Conservation (phyloP, 2,329 filamentous ascomycete genomes). For the Chrysosporium keratinophilum region DNA sequence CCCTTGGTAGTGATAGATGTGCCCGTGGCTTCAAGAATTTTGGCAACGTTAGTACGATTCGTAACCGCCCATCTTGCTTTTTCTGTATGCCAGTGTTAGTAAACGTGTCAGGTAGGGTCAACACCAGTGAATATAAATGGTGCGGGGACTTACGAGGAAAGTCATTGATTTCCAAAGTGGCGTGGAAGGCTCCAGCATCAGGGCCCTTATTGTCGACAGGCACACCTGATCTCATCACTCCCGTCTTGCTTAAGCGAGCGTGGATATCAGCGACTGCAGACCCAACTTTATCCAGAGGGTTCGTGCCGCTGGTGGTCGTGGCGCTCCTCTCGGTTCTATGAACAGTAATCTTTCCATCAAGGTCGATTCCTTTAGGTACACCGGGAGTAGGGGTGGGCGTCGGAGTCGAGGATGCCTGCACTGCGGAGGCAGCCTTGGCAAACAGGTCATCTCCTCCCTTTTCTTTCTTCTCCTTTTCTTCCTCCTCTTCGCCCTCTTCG, state of each 20-base stretch:
- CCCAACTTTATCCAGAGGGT: constrained; percentile 73
- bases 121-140: background rate
- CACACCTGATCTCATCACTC: constrained; percentile 79
- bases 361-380: constrained; percentile 48
- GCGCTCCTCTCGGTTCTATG: constrained; percentile 54
- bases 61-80: constrained; percentile 98
- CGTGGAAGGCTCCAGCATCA: constrained; percentile 91
- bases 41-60: constrained; percentile 94
- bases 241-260: constrained; percentile 75
- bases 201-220: constrained; percentile 98
- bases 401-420: constrained; percentile 50
- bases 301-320: constrained; percentile 39
- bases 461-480: constrained; percentile 57
- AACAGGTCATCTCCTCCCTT: constrained; percentile 50
- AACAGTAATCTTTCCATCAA: constrained; percentile 62
- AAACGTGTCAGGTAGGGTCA: constrained; percentile 7
- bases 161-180: constrained; percentile 97
- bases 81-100: constrained; percentile 38
- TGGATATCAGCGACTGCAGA: constrained; percentile 90
- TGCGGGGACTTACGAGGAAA: constrained; percentile 58
- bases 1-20: constrained; percentile 97
- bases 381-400: constrained; percentile 27
- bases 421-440: constrained; percentile 52
- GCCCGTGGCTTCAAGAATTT: constrained; percentile 88
- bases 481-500: constrained; percentile 67